phyloP scores from a whole-genome alignment of 768 basidiomycete genomes.

The Amanita muscaria region DNA sequence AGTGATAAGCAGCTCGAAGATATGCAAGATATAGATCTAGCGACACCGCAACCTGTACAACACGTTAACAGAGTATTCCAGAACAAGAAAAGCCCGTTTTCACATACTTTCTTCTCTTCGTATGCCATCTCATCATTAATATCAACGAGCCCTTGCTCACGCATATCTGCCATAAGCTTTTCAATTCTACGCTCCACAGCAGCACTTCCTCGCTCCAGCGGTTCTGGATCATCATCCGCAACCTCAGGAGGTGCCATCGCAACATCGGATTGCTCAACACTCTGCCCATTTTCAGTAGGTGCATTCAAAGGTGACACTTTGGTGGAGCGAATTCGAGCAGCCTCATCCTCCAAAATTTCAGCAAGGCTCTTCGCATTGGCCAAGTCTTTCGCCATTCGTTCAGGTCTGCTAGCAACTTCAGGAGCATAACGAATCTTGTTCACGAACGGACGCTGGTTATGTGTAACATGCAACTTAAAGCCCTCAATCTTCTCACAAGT shows the following conservation, averaged over 20 bases:
- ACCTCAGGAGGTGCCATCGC: constrained; percentile 23
- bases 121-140: constrained; percentile 56
- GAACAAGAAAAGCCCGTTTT: constrained; percentile 7
- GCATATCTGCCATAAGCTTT: constrained; percentile 62
- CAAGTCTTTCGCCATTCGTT: constrained; percentile 75
- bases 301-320: constrained; percentile 22
- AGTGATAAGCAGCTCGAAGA: constrained; percentile 84
- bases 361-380: constrained; percentile 68
- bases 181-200: constrained; percentile 80
- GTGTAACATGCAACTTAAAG: constrained; percentile 88
- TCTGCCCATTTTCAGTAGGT: constrained; percentile 19
- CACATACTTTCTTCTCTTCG: constrained; percentile 62
- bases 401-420: constrained; percentile 70
- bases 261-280: constrained; percentile 12
- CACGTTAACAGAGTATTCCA: constrained; percentile 13
- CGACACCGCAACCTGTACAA: constrained; percentile 58
- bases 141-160: constrained; percentile 53
- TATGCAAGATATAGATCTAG: constrained; percentile 93
- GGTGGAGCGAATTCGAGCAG: constrained; percentile 38
- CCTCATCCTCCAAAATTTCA: constrained; percentile 66
- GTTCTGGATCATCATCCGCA: constrained; percentile 45
- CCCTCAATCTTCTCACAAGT: constrained; percentile 65
- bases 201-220: constrained; percentile 57
- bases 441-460: constrained; percentile 68
- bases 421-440: constrained; percentile 77